Evolutionary conservation across 2,329 filamentous ascomycete species (phyloP).

Genomic region (Hypocreales sp.): DNA sequence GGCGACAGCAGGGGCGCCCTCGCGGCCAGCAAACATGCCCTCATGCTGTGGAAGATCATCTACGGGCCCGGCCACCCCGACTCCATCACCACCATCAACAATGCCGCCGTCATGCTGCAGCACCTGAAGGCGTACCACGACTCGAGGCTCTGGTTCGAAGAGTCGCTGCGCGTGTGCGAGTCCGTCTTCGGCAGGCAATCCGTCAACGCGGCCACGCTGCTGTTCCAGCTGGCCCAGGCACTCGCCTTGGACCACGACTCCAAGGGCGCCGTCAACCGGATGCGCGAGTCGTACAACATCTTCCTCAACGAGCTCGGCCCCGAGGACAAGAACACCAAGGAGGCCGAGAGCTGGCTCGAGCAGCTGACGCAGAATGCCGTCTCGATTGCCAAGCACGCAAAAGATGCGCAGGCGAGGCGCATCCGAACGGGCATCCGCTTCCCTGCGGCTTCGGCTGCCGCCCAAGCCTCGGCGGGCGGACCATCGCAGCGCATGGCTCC

Average conservation of each 20-base stretch:
- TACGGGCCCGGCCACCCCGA: constrained; percentile 90
- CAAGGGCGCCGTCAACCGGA: constrained; percentile 77
- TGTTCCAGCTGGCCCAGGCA: constrained; percentile 94
- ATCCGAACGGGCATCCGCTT: constrained; percentile 57
- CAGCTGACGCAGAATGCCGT: constrained; percentile 94
- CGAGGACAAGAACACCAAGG: constrained; percentile 93
- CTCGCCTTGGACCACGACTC: constrained; percentile 91
- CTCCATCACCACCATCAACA: constrained; percentile 97
- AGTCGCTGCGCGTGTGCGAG: constrained; percentile 78
- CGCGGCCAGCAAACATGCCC: constrained; percentile 76
- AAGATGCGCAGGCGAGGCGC: constrained; percentile 64
- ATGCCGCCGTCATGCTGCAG: constrained; percentile 96
- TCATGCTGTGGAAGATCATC: constrained; percentile 93
- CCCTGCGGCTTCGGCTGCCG: constrained; percentile 21
- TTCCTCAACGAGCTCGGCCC: constrained; percentile 78
- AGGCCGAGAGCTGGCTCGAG: constrained; percentile 91
- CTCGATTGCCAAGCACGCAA: constrained; percentile 82
- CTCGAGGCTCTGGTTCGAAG: constrained; percentile 93
- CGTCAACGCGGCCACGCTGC: constrained; percentile 82
- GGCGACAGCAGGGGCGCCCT: constrained; percentile 85
- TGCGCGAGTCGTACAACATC: constrained; percentile 94
- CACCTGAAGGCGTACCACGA: constrained; percentile 88
- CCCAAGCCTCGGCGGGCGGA: constrained; percentile 12
- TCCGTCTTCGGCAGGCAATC: constrained; percentile 78
- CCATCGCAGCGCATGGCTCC: constrained; percentile 13